Evolutionary conservation across 176 grass and related monocot genomes (phyloP).

Genomic region (Zoysia pacifica): DNA sequence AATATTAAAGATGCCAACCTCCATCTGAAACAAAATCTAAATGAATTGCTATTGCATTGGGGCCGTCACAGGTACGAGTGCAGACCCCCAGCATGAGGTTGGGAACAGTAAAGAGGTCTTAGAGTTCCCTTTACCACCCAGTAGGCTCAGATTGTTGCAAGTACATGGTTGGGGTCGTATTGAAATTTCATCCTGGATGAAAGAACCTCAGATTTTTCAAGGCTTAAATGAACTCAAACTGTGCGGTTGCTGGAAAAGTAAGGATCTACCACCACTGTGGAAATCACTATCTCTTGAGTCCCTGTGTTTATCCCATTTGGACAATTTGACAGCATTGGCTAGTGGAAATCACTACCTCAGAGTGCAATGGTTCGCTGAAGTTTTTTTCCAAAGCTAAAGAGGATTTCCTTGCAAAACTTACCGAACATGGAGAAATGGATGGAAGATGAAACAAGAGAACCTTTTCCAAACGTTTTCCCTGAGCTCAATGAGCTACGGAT

Average conservation of each 20-base stretch:
- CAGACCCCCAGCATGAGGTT: too few relatives aligned
- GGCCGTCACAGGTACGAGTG: neutral
- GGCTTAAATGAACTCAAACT: neutral
- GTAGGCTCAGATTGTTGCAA: neutral
- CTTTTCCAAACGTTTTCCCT: neutral
- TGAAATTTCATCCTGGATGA: neutral
- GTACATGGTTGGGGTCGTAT: neutral
- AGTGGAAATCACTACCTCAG: too few relatives aligned
- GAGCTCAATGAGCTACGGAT: neutral
- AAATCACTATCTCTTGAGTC: neutral
- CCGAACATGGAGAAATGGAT: neutral
- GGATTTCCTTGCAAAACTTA: fast-evolving
- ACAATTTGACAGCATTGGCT: too few relatives aligned
- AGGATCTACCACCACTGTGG: neutral
- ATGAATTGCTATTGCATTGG: too few relatives aligned
- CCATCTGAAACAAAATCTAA: too few relatives aligned
- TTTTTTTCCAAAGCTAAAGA: neutral
- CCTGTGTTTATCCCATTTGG: neutral
- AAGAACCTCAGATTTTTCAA: neutral
- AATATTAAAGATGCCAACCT: too few relatives aligned
- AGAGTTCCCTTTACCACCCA: neutral
- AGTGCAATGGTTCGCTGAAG: neutral
- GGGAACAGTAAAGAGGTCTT: neutral
- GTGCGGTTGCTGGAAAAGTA: neutral
- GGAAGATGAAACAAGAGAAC: neutral